Evolutionary conservation across 2,329 filamentous ascomycete species (phyloP), one percentile per base, ranked within the genome.

Genomic region (Fusarium hainanense): DNA sequence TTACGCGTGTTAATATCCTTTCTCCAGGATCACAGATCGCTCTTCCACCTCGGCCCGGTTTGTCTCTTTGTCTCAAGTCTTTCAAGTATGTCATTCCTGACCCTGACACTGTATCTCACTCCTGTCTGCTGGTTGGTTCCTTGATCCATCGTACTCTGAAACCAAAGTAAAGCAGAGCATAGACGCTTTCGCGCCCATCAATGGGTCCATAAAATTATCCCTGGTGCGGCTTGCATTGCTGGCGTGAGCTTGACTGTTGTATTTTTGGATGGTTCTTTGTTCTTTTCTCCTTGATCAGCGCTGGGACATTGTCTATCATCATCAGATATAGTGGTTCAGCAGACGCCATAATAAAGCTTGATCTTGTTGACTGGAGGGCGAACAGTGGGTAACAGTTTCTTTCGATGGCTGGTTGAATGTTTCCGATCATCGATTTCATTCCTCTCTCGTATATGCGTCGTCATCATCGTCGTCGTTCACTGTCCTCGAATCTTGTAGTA

Each of bases 401-500:
- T 55, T 55, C 7, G 13, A 47, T 49, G 54, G 65, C 47, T 41
- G 65, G 65, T 69, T 42, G 61, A 63, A 46, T 62, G 47, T 61
- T 42, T 43, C 49, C 16, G 54, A 61, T 68, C 64, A 57, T 54
- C 42, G 48, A 32, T 40, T 25, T 12, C 56, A 58, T 63, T 70
- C 60, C 63, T 49, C 52, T 56, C 66, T 61, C 58, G 58, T 57
- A 50, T 47, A 16, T 49, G 69, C 63, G 67, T 68, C 61, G 62
- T 68, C 51, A 71, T 63, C 59, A 14, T 50, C 23, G 40, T 44
- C 55, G 32, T 50, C 28, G 46, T 59, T 75, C 69, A 76, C n/a
- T 68, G 69, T 28, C 74, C 75, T 57, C 71, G 70, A 47, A 77
- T 66, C 57, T 78, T 81, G 74, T 77, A 80, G 70, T 81, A 82